A percentile compares a stretch with the other conserved stretches of the same genome.
Evolutionary conservation across 2,329 filamentous ascomycete species (phyloP).

Genomic region (Ophiobolus disseminans): DNA sequence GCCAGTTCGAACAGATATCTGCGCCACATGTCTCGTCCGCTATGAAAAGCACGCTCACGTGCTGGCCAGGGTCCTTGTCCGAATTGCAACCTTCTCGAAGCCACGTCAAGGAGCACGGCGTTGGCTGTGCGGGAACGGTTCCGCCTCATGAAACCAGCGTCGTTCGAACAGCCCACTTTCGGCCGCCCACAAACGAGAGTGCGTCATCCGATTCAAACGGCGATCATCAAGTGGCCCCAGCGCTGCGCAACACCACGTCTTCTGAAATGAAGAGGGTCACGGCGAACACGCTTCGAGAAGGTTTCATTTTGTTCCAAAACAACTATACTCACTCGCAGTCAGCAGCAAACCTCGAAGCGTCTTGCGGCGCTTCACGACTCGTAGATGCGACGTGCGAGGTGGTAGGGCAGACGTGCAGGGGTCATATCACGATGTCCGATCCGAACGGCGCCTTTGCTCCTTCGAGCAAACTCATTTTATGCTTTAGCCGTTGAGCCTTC

Average conservation of each 20-base stretch:
- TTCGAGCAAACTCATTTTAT: constrained; percentile 2
- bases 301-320: constrained; percentile 34
- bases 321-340: constrained; percentile 9
- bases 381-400: constrained; percentile 3
- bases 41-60: constrained; percentile 22
- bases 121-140: constrained; percentile 15
- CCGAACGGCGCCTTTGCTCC: constrained; percentile 1
- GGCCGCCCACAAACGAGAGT: constrained; percentile 19
- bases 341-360: constrained; percentile 4
- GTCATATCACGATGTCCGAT: constrained; percentile 1
- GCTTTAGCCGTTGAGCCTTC: constrained; percentile 33
- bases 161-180: constrained; percentile 26
- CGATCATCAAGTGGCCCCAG: constrained; percentile 39
- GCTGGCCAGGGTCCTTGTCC: constrained; percentile 3
- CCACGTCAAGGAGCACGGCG: constrained; percentile 12
- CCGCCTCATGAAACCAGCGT: constrained; percentile 44
- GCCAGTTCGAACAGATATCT: neutral
- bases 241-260: constrained; percentile 20
- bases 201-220: constrained; percentile 42
- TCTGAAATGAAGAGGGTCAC: constrained; percentile 29
- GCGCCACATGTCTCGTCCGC: constrained; percentile 5
- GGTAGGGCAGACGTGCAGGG: constrained; percentile 18
- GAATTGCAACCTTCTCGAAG: constrained; percentile 29
- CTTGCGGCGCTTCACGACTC: constrained; percentile 12
- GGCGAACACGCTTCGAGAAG: constrained; percentile 41